Percentiles rank a stretch among this genome's conserved stretches.
Evolutionary conservation across 768 basidiomycete genomes (phyloP).

Genomic region (Amanita inopinata): DNA sequence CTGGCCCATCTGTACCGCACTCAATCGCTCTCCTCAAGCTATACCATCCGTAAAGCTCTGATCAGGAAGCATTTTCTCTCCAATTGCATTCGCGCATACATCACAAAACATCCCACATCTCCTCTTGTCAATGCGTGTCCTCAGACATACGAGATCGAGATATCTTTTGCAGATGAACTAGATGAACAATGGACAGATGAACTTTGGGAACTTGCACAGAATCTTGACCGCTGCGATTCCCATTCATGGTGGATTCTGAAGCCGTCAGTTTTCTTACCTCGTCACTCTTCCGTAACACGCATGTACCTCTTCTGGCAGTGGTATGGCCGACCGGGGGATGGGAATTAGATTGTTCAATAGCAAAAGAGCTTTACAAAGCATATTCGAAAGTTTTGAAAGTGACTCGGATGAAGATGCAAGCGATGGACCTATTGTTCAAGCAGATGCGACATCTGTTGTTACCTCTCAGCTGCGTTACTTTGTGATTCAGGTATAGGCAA

Average conservation of each 20-base stretch:
- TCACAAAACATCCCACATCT: conserved; percentile 60
- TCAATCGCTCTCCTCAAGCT: conserved; percentile 63
- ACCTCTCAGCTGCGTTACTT: conserved; percentile 91
- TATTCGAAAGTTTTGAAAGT: conserved; percentile 72
- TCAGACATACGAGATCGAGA: conserved; percentile 73
- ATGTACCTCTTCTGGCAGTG: conserved; percentile 24
- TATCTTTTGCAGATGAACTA: conserved; percentile 88
- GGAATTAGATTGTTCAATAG: conserved; percentile 87
- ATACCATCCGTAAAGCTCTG: conserved; percentile 84
- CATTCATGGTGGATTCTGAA: conserved; percentile 89
- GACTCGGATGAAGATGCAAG: conserved; percentile 39
- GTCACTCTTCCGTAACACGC: conserved; percentile 1
- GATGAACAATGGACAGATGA: conserved; percentile 93
- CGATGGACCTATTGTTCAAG: conserved; percentile 24
- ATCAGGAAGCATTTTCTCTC: conserved; percentile 94
- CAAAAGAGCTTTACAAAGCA: conserved; percentile 56
- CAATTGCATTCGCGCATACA: conserved; percentile 58
- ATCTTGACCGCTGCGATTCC: conserved; percentile 42
- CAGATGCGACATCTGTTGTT: conserved; percentile 46
- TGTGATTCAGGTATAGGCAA: conserved; percentile 94
- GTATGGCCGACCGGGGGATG: conserved; percentile 94
- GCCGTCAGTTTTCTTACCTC: conserved; percentile 38
- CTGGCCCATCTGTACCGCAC: conserved; percentile 44
- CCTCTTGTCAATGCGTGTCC: conserved; percentile 50
- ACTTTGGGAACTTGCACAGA: conserved; percentile 72